A percentile compares a stretch with the other conserved stretches of the same genome.
phyloP scores from a whole-genome alignment of 208 protist genomes.

The Porcisia hertigi region DNA sequence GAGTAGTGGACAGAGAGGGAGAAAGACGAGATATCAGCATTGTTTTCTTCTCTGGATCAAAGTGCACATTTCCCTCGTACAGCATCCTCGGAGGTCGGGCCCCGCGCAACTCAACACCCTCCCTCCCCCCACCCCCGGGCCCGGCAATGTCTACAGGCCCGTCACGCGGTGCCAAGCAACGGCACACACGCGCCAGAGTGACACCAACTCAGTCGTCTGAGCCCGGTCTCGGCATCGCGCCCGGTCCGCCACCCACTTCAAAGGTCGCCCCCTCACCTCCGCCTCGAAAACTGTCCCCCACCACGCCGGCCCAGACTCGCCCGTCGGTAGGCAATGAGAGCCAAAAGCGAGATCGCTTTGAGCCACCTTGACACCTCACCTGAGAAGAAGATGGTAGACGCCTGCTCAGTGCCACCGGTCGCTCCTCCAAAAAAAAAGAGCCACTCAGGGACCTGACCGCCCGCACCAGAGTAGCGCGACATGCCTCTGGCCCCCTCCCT shows the following conservation, averaged over 20 bases:
- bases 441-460: no score
- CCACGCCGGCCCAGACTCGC: background rate
- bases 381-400: no score
- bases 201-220: background rate
- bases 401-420: no score
- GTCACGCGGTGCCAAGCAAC: background rate
- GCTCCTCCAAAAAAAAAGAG: no score
- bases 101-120: background rate
- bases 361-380: no score
- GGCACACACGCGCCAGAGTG: background rate
- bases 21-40: no score
- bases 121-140: background rate
- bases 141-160: background rate
- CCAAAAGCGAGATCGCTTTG: background rate
- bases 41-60: background rate
- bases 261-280: background rate
- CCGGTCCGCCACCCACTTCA: background rate
- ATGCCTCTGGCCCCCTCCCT: no score
- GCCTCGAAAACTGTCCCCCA: background rate
- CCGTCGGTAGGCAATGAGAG: background rate
- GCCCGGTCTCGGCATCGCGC: background rate
- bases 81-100: background rate
- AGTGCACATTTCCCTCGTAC: background rate
- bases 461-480: no score
- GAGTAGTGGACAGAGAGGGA: background rate